Evolutionary conservation across 192 early-diverging fungal species (phyloP).

Genomic region (Backusella circina): DNA sequence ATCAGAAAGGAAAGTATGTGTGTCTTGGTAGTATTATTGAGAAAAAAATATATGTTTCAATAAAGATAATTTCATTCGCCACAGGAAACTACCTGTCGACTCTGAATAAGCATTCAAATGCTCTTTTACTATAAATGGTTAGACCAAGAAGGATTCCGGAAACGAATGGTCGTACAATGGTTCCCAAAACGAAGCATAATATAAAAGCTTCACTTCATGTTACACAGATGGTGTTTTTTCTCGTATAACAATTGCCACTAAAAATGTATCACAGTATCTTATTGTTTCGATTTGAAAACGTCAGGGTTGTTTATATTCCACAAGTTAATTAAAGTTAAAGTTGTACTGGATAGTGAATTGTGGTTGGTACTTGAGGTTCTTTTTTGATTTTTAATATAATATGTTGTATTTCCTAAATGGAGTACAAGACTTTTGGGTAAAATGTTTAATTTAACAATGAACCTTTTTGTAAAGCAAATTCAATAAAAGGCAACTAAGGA

Average conservation of each 20-base stretch:
- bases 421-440: too few relatives aligned
- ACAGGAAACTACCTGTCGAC: background rate
- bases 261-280: background rate
- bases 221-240: background rate
- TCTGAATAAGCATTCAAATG: background rate
- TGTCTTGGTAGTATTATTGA: too few relatives aligned
- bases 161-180: background rate
- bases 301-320: background rate
- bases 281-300: background rate
- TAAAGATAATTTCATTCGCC: background rate
- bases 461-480: too few relatives aligned
- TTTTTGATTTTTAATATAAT: background rate
- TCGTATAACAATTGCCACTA: background rate
- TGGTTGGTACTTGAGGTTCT: background rate
- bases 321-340: background rate
- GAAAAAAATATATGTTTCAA: background rate
- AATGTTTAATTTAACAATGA: too few relatives aligned
- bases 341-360: background rate
- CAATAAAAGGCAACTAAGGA: too few relatives aligned
- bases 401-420: background rate
- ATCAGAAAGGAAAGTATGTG: background rate
- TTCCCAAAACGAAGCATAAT: background rate
- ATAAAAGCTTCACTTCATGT: background rate
- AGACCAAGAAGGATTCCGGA: background rate
- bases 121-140: background rate